phyloP scores from a whole-genome alignment of 2,329 filamentous ascomycete genomes.

The Penicillium vulpinum region DNA sequence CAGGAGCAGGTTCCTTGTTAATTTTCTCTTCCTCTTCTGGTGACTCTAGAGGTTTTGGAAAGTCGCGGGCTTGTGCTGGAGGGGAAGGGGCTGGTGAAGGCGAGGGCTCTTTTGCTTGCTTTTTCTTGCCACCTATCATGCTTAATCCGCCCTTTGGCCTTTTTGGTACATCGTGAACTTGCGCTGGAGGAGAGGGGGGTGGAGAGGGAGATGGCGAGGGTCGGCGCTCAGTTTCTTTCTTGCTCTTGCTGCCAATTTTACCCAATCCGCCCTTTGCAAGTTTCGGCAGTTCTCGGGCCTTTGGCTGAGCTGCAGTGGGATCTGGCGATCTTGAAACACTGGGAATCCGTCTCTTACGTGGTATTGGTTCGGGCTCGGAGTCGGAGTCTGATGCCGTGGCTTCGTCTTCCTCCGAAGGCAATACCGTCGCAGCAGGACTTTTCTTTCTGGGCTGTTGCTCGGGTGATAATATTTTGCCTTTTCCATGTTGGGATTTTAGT shows the following conservation, averaged over 20 bases:
- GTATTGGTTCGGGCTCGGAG: conserved; percentile 11
- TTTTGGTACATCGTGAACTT: not conserved
- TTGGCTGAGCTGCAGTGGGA: not conserved
- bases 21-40: not conserved
- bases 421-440: conserved; percentile 5
- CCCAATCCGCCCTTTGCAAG: conserved; percentile 12
- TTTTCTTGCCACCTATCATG: conserved; percentile 21
- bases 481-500: conserved; percentile 19
- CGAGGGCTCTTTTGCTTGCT: conserved; percentile 15
- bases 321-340: not conserved
- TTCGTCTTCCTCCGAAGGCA: conserved; percentile 16
- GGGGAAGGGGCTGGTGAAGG: conserved; percentile 16
- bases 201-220: conserved; percentile 5
- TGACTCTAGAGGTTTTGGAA: not conserved
- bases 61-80: not conserved
- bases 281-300: not conserved
- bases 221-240: conserved; percentile 14
- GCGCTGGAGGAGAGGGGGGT: not conserved
- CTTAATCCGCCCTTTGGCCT: conserved; percentile 13
- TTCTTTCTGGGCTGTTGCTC: conserved; percentile 8
- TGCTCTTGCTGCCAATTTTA: conserved; percentile 19
- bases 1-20: not conserved
- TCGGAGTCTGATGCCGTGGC: conserved; percentile 20
- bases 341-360: conserved; percentile 2
- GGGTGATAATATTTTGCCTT: not conserved